Conservation (phyloP, 495 filamentous ascomycete genomes). For the Letharia lupina region DNA sequence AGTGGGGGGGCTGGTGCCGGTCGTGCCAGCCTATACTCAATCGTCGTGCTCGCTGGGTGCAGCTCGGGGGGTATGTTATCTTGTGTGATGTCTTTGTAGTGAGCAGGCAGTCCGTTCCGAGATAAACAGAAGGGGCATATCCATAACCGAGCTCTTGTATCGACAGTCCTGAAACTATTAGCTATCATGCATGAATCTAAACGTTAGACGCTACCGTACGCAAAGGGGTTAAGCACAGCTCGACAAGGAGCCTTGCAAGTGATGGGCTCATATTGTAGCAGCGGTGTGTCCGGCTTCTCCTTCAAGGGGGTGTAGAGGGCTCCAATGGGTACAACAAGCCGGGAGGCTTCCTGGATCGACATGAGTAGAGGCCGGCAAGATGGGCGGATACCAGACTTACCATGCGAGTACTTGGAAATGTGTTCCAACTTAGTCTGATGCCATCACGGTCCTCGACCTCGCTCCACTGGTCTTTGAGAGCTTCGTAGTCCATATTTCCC, state of each 20-base stretch:
- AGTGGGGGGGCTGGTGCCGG: conserved; percentile 92
- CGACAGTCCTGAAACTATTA: conserved; percentile 65
- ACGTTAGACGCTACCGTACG: conserved; percentile 44
- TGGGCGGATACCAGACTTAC: conserved; percentile 38
- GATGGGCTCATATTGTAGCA: conserved; percentile 94
- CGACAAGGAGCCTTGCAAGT: conserved; percentile 95
- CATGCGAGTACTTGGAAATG: conserved; percentile 97
- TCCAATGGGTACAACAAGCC: conserved; percentile 94
- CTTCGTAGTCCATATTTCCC: conserved; percentile 62
- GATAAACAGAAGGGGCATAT: conserved; percentile 98
- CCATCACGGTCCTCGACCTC: conserved; percentile 97
- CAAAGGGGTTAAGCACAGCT: conserved; percentile 94
- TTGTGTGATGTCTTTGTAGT: conserved; percentile 98
- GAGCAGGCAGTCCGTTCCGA: conserved; percentile 87
- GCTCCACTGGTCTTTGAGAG: conserved; percentile 93
- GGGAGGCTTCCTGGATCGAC: conserved; percentile 73
- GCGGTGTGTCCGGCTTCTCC: conserved; percentile 80
- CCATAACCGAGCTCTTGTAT: conserved; percentile 90
- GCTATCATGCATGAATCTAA: neutral
- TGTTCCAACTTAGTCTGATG: conserved; percentile 96
- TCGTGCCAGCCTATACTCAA: conserved; percentile 90
- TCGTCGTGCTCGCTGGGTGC: conserved; percentile 87
- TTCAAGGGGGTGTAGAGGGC: conserved; percentile 95
- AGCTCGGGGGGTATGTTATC: conserved; percentile 93
- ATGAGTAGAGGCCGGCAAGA: conserved; percentile 18